Percentiles rank a stretch among this genome's conserved stretches.
These are phyloP conservation scores for Lipomyces mesembrius DNA, from an alignment of 805 yeast genomes.

Conservation along the genomic window DNA sequence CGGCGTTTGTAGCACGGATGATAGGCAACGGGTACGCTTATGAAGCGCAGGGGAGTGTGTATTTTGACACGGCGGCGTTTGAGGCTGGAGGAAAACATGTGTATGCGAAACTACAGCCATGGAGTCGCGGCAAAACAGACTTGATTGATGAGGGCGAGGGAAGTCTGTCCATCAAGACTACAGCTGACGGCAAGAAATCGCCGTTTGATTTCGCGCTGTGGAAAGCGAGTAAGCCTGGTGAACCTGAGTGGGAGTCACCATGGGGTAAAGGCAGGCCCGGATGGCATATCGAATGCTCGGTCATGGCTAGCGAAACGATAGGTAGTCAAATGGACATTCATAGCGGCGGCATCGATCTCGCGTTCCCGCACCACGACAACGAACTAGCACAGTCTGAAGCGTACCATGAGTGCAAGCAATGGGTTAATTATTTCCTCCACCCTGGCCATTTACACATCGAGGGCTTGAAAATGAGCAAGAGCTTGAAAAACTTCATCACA, in stretches of 20 bases:
- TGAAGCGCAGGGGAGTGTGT: conserved; percentile 83
- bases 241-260: conserved; percentile 92
- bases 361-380: conserved; percentile 98
- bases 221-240: conserved; percentile 97
- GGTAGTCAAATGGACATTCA: conserved; percentile 90
- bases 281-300: conserved; percentile 99
- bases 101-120: conserved; percentile 96
- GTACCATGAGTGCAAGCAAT: conserved; percentile 81
- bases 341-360: conserved; percentile 95
- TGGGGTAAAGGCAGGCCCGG: conserved; percentile 99
- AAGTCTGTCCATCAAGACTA: conserved; percentile 56
- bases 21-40: conserved; percentile 83
- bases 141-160: conserved; percentile 96
- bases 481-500: conserved; percentile 92
- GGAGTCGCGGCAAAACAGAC: conserved; percentile 90
- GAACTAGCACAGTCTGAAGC: conserved; percentile 98
- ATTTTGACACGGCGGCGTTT: conserved; percentile 85
- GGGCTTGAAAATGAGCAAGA: conserved; percentile 97
- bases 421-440: conserved; percentile 97
- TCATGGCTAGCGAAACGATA: conserved; percentile 90
- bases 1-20: conserved; percentile 74
- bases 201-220: conserved; percentile 92
- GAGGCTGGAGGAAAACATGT: conserved; percentile 73
- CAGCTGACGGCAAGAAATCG: conserved; percentile 64
- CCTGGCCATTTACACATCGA: conserved; percentile 98